Evolutionary conservation across 139 green algal species (phyloP).

Genomic region (Coelastrella sp.): DNA sequence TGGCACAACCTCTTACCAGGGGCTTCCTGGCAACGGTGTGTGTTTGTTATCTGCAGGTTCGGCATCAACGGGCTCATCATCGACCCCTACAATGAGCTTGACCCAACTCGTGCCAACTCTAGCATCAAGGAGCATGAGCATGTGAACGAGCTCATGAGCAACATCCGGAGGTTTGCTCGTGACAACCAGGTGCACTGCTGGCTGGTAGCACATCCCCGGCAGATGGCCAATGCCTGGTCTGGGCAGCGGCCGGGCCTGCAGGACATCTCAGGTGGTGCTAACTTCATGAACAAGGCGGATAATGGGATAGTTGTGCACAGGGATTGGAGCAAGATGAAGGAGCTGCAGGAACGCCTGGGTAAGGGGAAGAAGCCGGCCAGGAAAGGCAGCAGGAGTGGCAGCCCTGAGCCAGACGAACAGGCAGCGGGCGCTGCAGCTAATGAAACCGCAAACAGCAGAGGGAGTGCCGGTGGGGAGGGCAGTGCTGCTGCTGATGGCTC

Average conservation of each 20-base stretch:
- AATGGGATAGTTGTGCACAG: conserved; percentile 95
- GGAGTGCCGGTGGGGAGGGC: background rate
- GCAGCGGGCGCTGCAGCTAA: background rate
- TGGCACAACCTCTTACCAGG: no score
- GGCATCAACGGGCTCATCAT: conserved; percentile 97
- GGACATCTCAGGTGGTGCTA: conserved; percentile 94
- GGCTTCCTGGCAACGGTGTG: no score
- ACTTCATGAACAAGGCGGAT: conserved; percentile 99
- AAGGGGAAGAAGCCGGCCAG: background rate
- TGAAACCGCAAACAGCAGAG: background rate
- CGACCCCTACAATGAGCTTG: conserved; percentile 99
- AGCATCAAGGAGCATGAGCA: conserved; percentile 95
- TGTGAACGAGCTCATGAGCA: conserved; percentile 93
- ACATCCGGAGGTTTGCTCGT: conserved; percentile 77
- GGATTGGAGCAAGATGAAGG: conserved; percentile 41
- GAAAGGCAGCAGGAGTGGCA: background rate
- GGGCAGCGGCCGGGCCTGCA: conserved; percentile 94
- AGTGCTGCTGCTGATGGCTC: background rate
- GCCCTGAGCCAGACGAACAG: background rate
- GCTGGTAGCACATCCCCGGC: conserved; percentile 95
- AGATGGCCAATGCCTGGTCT: conserved; percentile 82
- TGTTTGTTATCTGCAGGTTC: conserved; percentile 65
- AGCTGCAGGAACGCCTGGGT: conserved; percentile 26
- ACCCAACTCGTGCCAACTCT: conserved; percentile 74
- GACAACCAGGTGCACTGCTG: conserved; percentile 89